Evolutionary conservation across 2,329 filamentous ascomycete species (phyloP).

Genomic region (Xylaria sp.): DNA sequence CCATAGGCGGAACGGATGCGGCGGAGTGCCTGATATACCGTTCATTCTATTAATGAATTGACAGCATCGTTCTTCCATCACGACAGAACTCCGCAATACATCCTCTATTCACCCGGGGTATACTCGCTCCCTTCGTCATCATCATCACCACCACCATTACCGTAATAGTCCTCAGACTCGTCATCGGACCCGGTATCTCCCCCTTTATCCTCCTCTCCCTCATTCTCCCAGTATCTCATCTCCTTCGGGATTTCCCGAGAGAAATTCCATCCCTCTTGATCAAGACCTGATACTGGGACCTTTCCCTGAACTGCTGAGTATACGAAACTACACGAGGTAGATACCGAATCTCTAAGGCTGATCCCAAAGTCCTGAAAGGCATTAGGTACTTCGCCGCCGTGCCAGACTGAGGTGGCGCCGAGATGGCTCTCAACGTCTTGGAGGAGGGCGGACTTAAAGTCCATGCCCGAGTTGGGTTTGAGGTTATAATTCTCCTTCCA

Average conservation of each 20-base stretch:
- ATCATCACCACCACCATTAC: no score
- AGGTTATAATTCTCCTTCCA: conserved; percentile 6
- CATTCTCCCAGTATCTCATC: not conserved
- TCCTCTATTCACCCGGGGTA: not conserved
- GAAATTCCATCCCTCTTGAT: not conserved
- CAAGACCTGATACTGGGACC: not conserved
- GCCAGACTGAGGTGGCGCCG: conserved; percentile 11
- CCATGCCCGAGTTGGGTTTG: conserved; percentile 14
- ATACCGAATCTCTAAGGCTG: not conserved
- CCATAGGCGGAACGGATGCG: no score
- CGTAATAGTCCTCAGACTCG: not conserved
- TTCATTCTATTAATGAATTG: no score
- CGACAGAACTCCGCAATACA: not conserved
- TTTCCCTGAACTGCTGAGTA: conserved; percentile 2
- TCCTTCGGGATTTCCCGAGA: not conserved
- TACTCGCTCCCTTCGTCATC: not conserved
- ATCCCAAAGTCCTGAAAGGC: conserved; percentile 9
- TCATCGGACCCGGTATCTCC: not conserved
- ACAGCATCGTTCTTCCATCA: no score
- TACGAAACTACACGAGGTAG: conserved; percentile 13
- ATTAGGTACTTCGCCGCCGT: conserved; percentile 19
- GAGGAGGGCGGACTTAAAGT: conserved; percentile 27
- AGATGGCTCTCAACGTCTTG: conserved; percentile 13
- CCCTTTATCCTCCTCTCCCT: not conserved
- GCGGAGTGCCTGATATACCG: no score